Evolutionary conservation across 2,329 filamentous ascomycete genomes (phyloP).

Genomic region (Zymoseptoria ardabiliae): DNA sequence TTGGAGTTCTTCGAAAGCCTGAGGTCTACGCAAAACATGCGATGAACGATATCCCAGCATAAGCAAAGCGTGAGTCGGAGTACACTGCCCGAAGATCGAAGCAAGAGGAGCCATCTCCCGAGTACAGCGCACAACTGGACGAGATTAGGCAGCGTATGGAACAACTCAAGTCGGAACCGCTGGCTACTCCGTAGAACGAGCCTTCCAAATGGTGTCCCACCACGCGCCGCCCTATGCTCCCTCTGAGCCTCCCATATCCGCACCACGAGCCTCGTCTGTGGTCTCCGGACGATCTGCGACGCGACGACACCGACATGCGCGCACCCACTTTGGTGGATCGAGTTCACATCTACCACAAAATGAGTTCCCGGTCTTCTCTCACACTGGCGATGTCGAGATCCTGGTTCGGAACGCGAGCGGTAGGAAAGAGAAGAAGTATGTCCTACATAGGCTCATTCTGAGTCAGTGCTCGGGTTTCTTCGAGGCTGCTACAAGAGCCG

Average conservation of each 20-base stretch:
- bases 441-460: slow-evolving; percentile 80
- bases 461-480: slow-evolving; percentile 92
- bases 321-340: slow-evolving; percentile 69
- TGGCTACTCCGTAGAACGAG: not conserved
- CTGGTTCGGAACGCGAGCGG: slow-evolving; percentile 56
- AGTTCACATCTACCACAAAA: slow-evolving; percentile 61
- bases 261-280: slow-evolving; percentile 50
- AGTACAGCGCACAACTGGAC: not conserved
- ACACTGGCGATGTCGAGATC: slow-evolving; percentile 90
- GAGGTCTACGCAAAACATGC: not conserved
- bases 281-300: slow-evolving; percentile 52
- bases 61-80: not conserved
- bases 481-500: slow-evolving; percentile 52
- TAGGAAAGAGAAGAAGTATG: slow-evolving; percentile 70
- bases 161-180: not conserved
- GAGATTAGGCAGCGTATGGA: not conserved
- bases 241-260: slow-evolving; percentile 15
- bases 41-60: not conserved
- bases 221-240: slow-evolving; percentile 19
- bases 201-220: slow-evolving; percentile 19
- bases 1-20: not conserved
- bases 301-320: slow-evolving; percentile 66
- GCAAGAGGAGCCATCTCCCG: not conserved
- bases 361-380: slow-evolving; percentile 85
- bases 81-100: not conserved